A percentile compares a stretch with the other conserved stretches of the same genome.
Evolutionary conservation across 306 rosid species (phyloP).

Genomic region (Fragaria nilgerrensis): DNA sequence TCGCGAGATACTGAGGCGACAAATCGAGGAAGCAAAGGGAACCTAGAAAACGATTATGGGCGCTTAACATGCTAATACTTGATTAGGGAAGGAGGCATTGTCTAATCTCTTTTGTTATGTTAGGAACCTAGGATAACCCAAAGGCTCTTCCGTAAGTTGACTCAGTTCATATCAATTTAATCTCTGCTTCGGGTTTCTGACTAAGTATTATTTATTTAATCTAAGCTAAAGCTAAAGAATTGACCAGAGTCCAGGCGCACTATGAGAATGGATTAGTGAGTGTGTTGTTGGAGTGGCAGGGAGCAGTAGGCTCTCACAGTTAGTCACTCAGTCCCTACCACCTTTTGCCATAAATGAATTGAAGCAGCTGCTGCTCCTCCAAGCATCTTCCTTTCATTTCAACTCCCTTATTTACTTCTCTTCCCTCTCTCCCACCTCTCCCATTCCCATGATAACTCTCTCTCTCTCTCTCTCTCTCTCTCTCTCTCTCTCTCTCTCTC

Average conservation of each 20-base stretch:
- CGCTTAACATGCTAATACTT: not conserved
- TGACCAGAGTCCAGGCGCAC: not conserved
- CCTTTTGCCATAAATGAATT: not conserved
- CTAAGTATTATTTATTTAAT: too few species aligned
- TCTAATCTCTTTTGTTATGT: too few species aligned
- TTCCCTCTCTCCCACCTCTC: not conserved
- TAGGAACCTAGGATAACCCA: too few species aligned
- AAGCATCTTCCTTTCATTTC: not conserved
- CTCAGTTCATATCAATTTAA: too few species aligned
- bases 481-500: not conserved
- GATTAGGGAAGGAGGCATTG: not conserved
- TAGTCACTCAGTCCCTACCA: not conserved
- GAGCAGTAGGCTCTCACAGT: not conserved
- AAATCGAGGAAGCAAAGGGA: not conserved
- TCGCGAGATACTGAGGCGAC: not conserved
- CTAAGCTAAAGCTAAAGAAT: too few species aligned
- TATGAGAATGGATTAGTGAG: not conserved
- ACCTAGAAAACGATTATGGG: not conserved
- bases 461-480: not conserved
- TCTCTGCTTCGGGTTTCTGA: too few species aligned
- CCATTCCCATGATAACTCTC: not conserved
- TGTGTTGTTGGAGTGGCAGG: not conserved
- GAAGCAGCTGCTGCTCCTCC: not conserved
- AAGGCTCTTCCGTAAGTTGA: too few species aligned
- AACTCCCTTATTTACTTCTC: conserved; percentile 14